A percentile compares a stretch with the other conserved stretches of the same genome.
phyloP scores from a whole-genome alignment of 306 rosid species.

The Vigna radiata region DNA sequence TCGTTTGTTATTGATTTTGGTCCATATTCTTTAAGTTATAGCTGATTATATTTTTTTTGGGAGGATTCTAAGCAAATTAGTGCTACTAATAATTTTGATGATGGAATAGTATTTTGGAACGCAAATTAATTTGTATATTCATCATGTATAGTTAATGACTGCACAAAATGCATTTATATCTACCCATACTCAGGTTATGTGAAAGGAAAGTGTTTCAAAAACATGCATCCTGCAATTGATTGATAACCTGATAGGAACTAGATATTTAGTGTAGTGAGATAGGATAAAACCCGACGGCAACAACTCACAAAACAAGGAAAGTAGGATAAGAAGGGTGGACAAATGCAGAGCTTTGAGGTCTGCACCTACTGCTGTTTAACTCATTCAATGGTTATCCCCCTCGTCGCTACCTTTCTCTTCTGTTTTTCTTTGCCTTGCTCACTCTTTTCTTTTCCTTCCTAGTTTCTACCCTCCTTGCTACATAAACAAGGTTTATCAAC shows the following conservation, averaged over 20 bases:
- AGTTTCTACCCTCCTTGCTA: not conserved
- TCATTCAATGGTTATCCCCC: not conserved
- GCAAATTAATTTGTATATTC: constrained; percentile 1
- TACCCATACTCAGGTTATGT: not conserved
- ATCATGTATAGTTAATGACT: constrained; percentile 3
- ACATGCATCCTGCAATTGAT: constrained; percentile 3
- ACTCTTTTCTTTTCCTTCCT: not conserved
- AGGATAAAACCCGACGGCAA: not conserved
- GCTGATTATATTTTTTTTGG: not conserved
- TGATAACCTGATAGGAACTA: not conserved
- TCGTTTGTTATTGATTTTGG: constrained; percentile 18
- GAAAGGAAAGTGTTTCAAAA: not conserved
- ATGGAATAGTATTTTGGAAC: not conserved
- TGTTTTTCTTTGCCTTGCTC: not conserved
- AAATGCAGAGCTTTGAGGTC: not conserved
- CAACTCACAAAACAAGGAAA: not conserved
- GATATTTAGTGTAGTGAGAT: not conserved
- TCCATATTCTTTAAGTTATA: constrained; percentile 12
- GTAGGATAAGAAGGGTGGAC: not conserved
- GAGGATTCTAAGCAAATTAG: constrained; percentile 10
- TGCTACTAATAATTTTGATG: not conserved
- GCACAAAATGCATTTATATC: not conserved
- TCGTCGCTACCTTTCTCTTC: not conserved
- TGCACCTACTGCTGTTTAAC: too few species aligned
- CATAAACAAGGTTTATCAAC: constrained; percentile 1